phyloP scores from a whole-genome alignment of 495 filamentous ascomycete species.

The Neurospora sp. region DNA sequence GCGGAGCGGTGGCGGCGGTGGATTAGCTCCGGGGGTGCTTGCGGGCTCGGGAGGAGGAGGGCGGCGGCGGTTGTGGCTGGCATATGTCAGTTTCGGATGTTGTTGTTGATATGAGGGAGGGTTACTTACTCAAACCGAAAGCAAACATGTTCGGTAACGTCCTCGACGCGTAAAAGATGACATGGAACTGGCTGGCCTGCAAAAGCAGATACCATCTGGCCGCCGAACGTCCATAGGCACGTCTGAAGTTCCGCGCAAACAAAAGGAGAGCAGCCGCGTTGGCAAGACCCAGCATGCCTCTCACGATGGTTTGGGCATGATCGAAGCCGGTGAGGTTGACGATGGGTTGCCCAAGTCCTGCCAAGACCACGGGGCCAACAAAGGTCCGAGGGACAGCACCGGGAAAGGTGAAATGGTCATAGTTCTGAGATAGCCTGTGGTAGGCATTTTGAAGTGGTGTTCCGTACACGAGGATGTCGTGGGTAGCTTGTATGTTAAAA shows the following conservation, averaged over 20 bases:
- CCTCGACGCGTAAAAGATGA: slow-evolving; percentile 87
- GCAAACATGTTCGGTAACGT: slow-evolving; percentile 97
- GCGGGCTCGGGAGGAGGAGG: slow-evolving; percentile 51
- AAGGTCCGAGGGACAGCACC: slow-evolving; percentile 89
- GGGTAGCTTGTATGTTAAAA: slow-evolving; percentile 91
- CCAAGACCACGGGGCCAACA: slow-evolving; percentile 63
- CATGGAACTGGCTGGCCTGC: slow-evolving; percentile 82
- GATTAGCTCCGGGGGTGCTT: slow-evolving; percentile 16
- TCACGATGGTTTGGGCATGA: slow-evolving; percentile 46
- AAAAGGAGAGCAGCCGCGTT: slow-evolving; percentile 59
- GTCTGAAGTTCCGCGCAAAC: slow-evolving; percentile 53
- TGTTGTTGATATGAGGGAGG: neutral
- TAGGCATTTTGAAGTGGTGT: slow-evolving; percentile 49
- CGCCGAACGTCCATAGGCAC: slow-evolving; percentile 56
- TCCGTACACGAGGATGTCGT: slow-evolving; percentile 78
- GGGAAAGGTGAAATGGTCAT: slow-evolving; percentile 88
- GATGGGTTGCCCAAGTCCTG: slow-evolving; percentile 56
- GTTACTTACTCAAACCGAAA: slow-evolving; percentile 59
- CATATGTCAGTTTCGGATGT: neutral
- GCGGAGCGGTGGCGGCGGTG: slow-evolving; percentile 39
- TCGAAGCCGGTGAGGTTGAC: slow-evolving; percentile 36
- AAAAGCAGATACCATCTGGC: slow-evolving; percentile 78
- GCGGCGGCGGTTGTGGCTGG: slow-evolving; percentile 59
- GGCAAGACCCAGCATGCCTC: slow-evolving; percentile 66
- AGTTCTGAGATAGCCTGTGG: slow-evolving; percentile 43